Base-by-base conservation (phyloP, 2,329 filamentous ascomycete species). In the Dactylellina sp. region DNA sequence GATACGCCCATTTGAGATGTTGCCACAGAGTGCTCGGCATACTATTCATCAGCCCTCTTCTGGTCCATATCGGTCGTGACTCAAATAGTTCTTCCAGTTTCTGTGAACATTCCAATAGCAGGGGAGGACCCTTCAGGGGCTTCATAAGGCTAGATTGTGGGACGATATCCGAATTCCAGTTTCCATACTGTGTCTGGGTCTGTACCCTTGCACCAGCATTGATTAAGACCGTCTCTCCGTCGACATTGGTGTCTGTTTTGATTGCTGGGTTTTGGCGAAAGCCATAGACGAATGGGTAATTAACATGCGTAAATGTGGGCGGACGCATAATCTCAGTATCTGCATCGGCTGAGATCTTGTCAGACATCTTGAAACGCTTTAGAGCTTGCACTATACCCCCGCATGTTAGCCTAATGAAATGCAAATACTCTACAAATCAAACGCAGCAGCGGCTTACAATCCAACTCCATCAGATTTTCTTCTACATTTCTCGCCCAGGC, bases 221-320 rank as follows among this genome's bases (percentile, higher is more conserved):
- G 78, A 86, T 49, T 81, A 87, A 78, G 82, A 87, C 78, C 81
- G 86, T 79, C 85, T 91, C 81, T 84, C 60, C 61, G 32, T 87
- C 85, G 61, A 88, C 86, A 47, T 85, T 80, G 2, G 83, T 82
- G 70, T 88, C 88, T 61, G 88, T 83, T 56, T 86, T 88, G 24
- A 93, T 89, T 61, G 89, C 89, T 0, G 91, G 87, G 75, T 97
- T 97, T 81, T 97, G 94, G 39, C 91, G 89, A 81, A 96, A 97
- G 75, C 89, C 89, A 81, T 89, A 91, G 78, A 87, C 59, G 37
- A 64, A 59, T 1, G 91, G 91, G 35, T 94, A 83, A 12, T 87
- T 86, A 80, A 89, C 88, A 64, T 90, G 88, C 1, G 91, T 89
- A 80, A 93, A 91, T n/a, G 88, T 85, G 0, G 92, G 91, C 0